These are phyloP conservation scores for Sicyos edulis DNA, from an alignment of 306 rosid genomes.

Conservation along the genomic window DNA sequence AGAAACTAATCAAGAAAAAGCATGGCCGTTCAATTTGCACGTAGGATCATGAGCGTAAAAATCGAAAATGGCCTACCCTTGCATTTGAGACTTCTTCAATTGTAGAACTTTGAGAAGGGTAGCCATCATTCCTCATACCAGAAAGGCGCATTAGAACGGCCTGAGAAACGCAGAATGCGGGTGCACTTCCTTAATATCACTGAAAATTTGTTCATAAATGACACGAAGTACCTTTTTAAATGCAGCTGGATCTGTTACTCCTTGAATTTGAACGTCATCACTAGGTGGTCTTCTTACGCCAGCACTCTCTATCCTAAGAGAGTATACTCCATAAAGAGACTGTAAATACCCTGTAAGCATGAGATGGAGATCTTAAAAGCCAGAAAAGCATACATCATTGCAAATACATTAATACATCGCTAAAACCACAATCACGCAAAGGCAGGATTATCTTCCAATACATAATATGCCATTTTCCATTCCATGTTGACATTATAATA, in stretches of 20 bases:
- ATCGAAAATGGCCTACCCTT: conserved; percentile 38
- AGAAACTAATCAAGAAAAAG: conserved; percentile 10
- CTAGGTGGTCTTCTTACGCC: conserved; percentile 85
- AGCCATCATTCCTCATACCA: conserved; percentile 53
- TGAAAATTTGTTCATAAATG: neutral
- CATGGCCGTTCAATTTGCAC: neutral
- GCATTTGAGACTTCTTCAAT: conserved; percentile 40
- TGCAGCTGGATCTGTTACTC: conserved; percentile 74
- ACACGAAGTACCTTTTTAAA: conserved; percentile 59
- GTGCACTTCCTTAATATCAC: neutral
- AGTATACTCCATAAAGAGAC: conserved; percentile 71
- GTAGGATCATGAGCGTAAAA: neutral
- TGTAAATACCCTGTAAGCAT: conserved; percentile 73
- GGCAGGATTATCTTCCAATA: no score
- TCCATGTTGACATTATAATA: no score
- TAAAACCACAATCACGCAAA: no score
- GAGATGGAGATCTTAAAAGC: neutral
- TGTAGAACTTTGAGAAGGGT: conserved; percentile 48
- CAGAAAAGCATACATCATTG: no score
- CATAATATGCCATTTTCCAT: no score
- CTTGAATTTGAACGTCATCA: conserved; percentile 86
- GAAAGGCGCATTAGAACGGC: conserved; percentile 70
- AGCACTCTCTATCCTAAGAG: conserved; percentile 72
- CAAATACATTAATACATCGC: no score
- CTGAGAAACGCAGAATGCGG: conserved; percentile 38